phyloP scores from a whole-genome alignment of 345 rosid species.

The Rubroshorea leprosula region DNA sequence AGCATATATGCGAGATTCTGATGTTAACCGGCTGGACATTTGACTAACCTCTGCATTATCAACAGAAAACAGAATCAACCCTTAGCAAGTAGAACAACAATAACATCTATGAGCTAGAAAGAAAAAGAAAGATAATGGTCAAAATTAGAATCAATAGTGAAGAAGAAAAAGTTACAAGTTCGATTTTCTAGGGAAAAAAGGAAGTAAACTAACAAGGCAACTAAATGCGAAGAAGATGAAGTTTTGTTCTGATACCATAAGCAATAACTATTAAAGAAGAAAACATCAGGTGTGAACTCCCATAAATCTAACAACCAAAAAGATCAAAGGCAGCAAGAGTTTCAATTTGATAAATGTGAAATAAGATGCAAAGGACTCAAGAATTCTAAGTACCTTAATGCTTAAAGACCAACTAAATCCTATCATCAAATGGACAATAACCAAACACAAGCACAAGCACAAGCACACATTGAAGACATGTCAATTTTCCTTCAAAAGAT shows the following conservation, averaged over 20 bases:
- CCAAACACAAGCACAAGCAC: neutral
- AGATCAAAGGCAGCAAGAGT: neutral
- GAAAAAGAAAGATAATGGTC: neutral
- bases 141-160: neutral
- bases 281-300: neutral
- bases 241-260: neutral
- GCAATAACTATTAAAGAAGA: neutral
- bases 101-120: neutral
- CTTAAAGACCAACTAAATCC: conserved; percentile 1
- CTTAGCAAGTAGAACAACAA: conserved; percentile 1
- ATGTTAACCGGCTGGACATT: conserved; percentile 93
- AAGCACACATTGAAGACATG: too few relatives aligned
- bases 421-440: neutral
- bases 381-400: neutral
- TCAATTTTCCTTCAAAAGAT: neutral
- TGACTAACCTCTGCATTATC: conserved; percentile 91
- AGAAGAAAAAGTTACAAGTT: neutral
- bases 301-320: neutral
- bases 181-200: too few relatives aligned
- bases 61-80: conserved; percentile 12
- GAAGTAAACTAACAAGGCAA: neutral
- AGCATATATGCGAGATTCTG: conserved; percentile 94
- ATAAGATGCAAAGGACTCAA: neutral
- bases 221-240: neutral
- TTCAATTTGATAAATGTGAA: neutral